Conservation (phyloP, 805 yeast species). For the Wickerhamomyces mucosus region DNA sequence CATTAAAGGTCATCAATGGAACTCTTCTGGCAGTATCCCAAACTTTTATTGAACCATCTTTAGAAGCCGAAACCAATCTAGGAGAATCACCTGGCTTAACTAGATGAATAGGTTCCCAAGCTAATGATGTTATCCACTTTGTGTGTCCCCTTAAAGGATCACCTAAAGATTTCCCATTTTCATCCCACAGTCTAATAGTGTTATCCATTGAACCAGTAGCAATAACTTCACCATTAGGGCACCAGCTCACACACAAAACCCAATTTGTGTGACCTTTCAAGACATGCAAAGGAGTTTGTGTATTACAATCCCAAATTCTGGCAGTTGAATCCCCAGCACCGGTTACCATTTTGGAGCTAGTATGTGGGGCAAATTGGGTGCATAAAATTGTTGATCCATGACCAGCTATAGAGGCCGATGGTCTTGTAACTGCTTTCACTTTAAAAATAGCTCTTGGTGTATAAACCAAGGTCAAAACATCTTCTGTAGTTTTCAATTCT, state of each 20-base stretch:
- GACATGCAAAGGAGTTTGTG: slow-evolving; percentile 82
- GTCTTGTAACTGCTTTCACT: slow-evolving; percentile 83
- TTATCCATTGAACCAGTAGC: slow-evolving; percentile 97
- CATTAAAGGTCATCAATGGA: slow-evolving; percentile 64
- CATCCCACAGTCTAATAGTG: slow-evolving; percentile 82
- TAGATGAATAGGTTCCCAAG: slow-evolving; percentile 93
- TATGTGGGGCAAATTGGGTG: slow-evolving; percentile 87
- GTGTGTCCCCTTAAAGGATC: slow-evolving; percentile 69
- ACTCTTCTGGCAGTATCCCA: slow-evolving; percentile 79
- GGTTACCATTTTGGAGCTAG: slow-evolving; percentile 77
- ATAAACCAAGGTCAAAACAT: slow-evolving; percentile 78
- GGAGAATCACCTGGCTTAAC: slow-evolving; percentile 57
- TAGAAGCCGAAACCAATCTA: slow-evolving; percentile 77
- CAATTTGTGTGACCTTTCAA: slow-evolving; percentile 82
- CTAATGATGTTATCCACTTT: slow-evolving; percentile 81
- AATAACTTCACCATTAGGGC: slow-evolving; percentile 82
- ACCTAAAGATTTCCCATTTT: slow-evolving; percentile 66
- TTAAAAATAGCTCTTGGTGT: slow-evolving; percentile 94
- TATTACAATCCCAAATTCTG: slow-evolving; percentile 92
- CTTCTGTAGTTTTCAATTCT: slow-evolving; percentile 83
- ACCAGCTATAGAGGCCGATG: slow-evolving; percentile 88
- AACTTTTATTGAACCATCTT: slow-evolving; percentile 79
- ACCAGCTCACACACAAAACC: slow-evolving; percentile 88
- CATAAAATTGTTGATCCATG: slow-evolving; percentile 92
- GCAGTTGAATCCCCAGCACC: slow-evolving; percentile 98